Percentiles rank a stretch among this genome's conserved stretches.
These are phyloP conservation scores for Penicillium sp. DNA, from an alignment of 2,329 filamentous ascomycete species.

Conservation along the genomic window DNA sequence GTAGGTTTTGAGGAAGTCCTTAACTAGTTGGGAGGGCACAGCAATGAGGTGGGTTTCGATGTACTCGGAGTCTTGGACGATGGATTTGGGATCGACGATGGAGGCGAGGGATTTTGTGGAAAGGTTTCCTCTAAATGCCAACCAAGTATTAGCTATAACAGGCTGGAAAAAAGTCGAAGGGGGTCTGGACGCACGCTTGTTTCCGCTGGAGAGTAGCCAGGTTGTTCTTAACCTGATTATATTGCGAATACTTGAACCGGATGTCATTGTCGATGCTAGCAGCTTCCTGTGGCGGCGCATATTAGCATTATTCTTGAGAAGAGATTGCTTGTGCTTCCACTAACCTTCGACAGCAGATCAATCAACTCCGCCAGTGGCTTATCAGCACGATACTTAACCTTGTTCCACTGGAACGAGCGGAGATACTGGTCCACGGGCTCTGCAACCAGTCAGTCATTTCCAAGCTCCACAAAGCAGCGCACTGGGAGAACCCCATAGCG, in stretches of 20 bases:
- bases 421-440: slow-evolving; percentile 96
- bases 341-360: slow-evolving; percentile 81
- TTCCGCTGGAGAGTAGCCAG: slow-evolving; percentile 79
- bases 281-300: slow-evolving; percentile 65
- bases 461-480: background rate
- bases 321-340: background rate
- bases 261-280: slow-evolving; percentile 93
- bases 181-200: slow-evolving; percentile 66
- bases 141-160: background rate
- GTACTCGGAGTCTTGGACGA: slow-evolving; percentile 91
- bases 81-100: slow-evolving; percentile 75
- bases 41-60: slow-evolving; percentile 93
- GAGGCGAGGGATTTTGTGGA: slow-evolving; percentile 91
- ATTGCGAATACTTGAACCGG: slow-evolving; percentile 90
- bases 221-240: slow-evolving; percentile 86
- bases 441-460: slow-evolving; percentile 41
- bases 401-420: slow-evolving; percentile 90
- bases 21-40: slow-evolving; percentile 75
- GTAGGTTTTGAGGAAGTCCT: slow-evolving; percentile 87
- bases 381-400: slow-evolving; percentile 93
- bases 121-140: slow-evolving; percentile 72
- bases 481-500: background rate
- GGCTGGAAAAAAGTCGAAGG: background rate
- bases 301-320: background rate
- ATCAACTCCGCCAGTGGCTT: slow-evolving; percentile 86